Evolutionary conservation across 805 yeast species (phyloP).

Genomic region (Huiozyma naganishii): DNA sequence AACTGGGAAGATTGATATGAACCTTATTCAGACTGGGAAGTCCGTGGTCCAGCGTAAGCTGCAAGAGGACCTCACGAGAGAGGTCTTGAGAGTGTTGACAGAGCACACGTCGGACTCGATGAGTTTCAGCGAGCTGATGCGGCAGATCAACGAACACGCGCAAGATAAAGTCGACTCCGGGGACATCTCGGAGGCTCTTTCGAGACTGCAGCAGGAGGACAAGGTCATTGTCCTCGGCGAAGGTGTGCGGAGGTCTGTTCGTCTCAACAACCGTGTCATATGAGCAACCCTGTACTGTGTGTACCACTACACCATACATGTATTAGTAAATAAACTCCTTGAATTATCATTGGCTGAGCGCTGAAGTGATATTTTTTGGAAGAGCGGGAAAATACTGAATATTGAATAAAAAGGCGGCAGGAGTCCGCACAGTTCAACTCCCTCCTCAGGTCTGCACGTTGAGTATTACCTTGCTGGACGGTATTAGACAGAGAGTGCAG

Average conservation of each 20-base stretch:
- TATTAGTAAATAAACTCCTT: not conserved
- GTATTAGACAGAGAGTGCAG: too few species aligned
- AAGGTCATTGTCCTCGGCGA: slow-evolving; percentile 61
- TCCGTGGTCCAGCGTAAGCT: slow-evolving; percentile 74
- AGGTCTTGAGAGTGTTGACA: slow-evolving; percentile 44
- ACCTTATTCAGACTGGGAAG: slow-evolving; percentile 90
- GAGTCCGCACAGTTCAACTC: too few species aligned
- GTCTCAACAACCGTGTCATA: slow-evolving; percentile 24
- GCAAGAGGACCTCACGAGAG: slow-evolving; percentile 61
- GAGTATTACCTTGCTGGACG: too few species aligned
- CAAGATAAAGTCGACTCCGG: slow-evolving; percentile 56
- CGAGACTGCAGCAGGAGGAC: slow-evolving; percentile 62
- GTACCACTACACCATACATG: not conserved
- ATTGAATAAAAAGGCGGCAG: not conserved
- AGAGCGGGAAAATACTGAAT: not conserved
- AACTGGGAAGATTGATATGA: slow-evolving; percentile 97
- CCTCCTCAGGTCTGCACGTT: too few species aligned
- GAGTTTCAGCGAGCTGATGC: slow-evolving; percentile 47
- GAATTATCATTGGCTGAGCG: not conserved
- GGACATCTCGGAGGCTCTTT: slow-evolving; percentile 58
- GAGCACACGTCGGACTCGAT: slow-evolving; percentile 39
- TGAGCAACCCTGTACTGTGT: not conserved
- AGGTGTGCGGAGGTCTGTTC: slow-evolving; percentile 53
- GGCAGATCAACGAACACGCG: slow-evolving; percentile 47
- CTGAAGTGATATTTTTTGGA: not conserved